Conservation (phyloP, 805 yeast genomes). For the Kurtzmaniella cleridarum region DNA sequence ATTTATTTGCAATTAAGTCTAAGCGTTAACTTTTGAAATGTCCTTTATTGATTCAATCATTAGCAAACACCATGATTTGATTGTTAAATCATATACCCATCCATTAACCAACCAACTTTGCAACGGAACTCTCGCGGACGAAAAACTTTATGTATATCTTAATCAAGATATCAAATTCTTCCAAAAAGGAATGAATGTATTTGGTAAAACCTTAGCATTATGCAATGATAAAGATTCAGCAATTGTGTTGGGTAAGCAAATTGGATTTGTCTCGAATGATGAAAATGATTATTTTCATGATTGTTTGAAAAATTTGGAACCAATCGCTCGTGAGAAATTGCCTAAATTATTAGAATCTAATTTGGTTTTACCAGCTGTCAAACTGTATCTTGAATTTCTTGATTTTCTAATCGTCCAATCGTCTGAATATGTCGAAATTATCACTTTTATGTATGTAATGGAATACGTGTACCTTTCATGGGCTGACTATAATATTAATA, state of each 20-base stretch:
- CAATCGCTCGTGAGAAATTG: slow-evolving; percentile 15
- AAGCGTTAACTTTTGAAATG: slow-evolving; percentile 5
- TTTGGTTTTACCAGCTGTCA: slow-evolving; percentile 27
- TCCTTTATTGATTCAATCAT: slow-evolving; percentile 16
- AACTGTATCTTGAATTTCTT: slow-evolving; percentile 31
- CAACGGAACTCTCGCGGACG: slow-evolving; percentile 39
- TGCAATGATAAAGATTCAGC: slow-evolving; percentile 36
- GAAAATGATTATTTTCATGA: slow-evolving; percentile 44
- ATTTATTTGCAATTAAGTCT: background rate
- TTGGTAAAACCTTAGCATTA: slow-evolving; percentile 39
- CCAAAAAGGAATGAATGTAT: slow-evolving; percentile 34
- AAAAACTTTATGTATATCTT: slow-evolving; percentile 38
- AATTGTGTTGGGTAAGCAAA: slow-evolving; percentile 41
- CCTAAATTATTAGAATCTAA: slow-evolving; percentile 13
- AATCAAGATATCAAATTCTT: slow-evolving; percentile 47
- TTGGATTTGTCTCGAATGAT: slow-evolving; percentile 44
- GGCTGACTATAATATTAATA: slow-evolving; percentile 35
- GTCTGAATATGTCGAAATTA: slow-evolving; percentile 32
- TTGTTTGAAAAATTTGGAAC: slow-evolving; percentile 19
- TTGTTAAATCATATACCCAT: slow-evolving; percentile 30
- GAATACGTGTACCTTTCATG: slow-evolving; percentile 49
- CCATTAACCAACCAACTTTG: slow-evolving; percentile 42
- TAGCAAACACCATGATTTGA: slow-evolving; percentile 15
- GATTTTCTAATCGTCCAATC: slow-evolving; percentile 20
- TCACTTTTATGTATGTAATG: slow-evolving; percentile 42